Evolutionary conservation across 139 green algal genomes (phyloP), one percentile per base, ranked within the genome.

Genomic region (Micractinium sp.): DNA sequence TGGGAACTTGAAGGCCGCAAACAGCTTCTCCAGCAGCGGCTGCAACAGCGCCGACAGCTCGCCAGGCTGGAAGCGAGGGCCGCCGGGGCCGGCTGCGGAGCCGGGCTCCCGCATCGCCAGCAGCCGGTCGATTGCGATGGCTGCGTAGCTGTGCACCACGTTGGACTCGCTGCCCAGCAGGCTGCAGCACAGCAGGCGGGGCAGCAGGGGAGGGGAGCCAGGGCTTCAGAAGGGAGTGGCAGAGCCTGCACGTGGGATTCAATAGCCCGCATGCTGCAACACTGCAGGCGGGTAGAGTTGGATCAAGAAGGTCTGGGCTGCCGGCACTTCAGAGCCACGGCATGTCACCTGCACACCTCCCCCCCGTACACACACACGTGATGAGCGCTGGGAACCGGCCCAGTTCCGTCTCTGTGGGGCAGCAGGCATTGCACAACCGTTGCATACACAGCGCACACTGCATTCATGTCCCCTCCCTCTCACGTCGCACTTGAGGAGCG

Each of bases 61-160:
- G 1, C 91, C 90, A 0, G 92, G 66, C 9, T 88, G 87, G 91
- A 98, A 98, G 38, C 92, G 85, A 25, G 29, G 85, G 15, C 56
- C 75, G 56, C 85, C 35, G 29, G 35, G 60, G 3, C 39, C 33
- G 14, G 33, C 78, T 19, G 38, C 77, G 38, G 77, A 39, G 22
- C 35, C 66, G 27, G 85, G 67, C 41, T 85, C 75, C 38, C 66
- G 60, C 88, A 87, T 81, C 18, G 94, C 88, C 47, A 99, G 93
- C 88, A 99, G 88, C 1, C 95, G 88, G 89, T 99, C 98, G 0
- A 99, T 90, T 33, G 90, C 92, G 67, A 96, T 97, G 33, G 98
- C 98, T 4, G 98, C 97, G 92, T 99, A 99, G 23, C 93, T 97
- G 95, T 99, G 98, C 85, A 99, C 97, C 33, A 99, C 98, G 71